Conservation (phyloP, 306 rosid species). For the Begonia peltatifolia region DNA sequence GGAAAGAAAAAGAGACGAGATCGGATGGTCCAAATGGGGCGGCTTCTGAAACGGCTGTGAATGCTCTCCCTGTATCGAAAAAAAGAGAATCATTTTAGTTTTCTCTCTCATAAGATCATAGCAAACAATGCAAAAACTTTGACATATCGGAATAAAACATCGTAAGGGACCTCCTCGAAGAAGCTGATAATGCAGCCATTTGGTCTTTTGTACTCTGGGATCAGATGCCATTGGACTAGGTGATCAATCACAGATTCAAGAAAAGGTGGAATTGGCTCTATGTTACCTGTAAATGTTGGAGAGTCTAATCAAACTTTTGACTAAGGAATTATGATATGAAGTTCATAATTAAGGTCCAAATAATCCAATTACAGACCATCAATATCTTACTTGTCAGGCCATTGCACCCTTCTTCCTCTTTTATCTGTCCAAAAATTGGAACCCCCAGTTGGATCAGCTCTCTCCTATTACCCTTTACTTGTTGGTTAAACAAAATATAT, state of each 20-base stretch:
- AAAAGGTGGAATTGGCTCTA: slow-evolving; percentile 72
- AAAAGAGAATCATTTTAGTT: not conserved
- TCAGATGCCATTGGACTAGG: slow-evolving; percentile 69
- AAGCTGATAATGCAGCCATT: slow-evolving; percentile 80
- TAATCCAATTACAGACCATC: not conserved
- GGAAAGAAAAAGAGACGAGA: slow-evolving; percentile 63
- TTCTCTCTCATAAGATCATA: not conserved
- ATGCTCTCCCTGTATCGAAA: slow-evolving; percentile 44
- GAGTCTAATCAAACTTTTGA: not conserved
- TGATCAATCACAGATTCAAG: slow-evolving; percentile 73
- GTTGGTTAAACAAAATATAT: slow-evolving; percentile 69
- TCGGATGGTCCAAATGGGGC: slow-evolving; percentile 89
- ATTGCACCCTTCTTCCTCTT: slow-evolving; percentile 48
- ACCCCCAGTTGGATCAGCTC: slow-evolving; percentile 81
- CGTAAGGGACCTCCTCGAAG: slow-evolving; percentile 57
- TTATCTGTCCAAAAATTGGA: slow-evolving; percentile 66
- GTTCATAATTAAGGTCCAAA: not conserved
- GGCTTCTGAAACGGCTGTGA: slow-evolving; percentile 94
- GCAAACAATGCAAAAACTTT: not conserved
- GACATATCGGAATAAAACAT: not conserved
- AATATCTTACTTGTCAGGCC: slow-evolving; percentile 14
- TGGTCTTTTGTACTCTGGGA: slow-evolving; percentile 85
- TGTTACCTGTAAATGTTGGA: slow-evolving; percentile 23
- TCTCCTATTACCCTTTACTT: slow-evolving; percentile 74
- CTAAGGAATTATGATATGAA: too few relatives aligned